phyloP scores from a whole-genome alignment of 1,284 basidiomycete species.

The Leccinum angustisporum region DNA sequence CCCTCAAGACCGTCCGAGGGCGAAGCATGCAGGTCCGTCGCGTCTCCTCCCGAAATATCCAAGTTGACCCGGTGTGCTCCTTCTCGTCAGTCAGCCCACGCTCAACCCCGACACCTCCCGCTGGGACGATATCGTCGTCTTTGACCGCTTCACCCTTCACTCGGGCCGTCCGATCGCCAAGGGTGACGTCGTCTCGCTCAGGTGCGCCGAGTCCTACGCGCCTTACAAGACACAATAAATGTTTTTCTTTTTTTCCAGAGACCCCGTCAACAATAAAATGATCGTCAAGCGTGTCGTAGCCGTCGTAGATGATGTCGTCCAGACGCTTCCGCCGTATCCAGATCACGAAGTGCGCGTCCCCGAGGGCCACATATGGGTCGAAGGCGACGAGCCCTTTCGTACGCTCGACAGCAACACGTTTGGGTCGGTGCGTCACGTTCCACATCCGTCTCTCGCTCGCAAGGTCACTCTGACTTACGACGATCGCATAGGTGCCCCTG shows the following conservation, averaged over 20 bases:
- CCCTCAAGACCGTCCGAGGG: conserved; percentile 57
- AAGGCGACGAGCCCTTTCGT: conserved; percentile 50
- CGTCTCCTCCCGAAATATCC: neutral
- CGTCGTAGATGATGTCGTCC: conserved; percentile 61
- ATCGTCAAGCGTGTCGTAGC: conserved; percentile 72
- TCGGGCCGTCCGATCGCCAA: conserved; percentile 40
- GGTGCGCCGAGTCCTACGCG: conserved; percentile 36
- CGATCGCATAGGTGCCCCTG: conserved; percentile 50
- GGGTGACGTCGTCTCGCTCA: conserved; percentile 67
- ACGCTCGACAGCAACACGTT: conserved; percentile 74
- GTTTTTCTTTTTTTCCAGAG: conserved; percentile 39
- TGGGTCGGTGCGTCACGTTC: conserved; percentile 54
- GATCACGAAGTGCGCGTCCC: conserved; percentile 56
- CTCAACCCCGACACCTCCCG: conserved; percentile 69
- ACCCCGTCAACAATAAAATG: conserved; percentile 55
- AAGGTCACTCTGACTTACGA: neutral
- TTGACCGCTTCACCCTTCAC: conserved; percentile 52
- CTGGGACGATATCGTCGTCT: conserved; percentile 62
- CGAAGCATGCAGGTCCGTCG: conserved; percentile 72
- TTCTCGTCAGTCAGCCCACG: conserved; percentile 58
- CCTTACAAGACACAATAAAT: neutral
- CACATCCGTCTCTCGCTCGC: neutral
- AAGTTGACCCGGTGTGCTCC: no score
- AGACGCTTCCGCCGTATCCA: conserved; percentile 70
- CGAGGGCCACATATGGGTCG: conserved; percentile 68